phyloP scores from a whole-genome alignment of 768 basidiomycete genomes.

The Phaeotremella skinneri region DNA sequence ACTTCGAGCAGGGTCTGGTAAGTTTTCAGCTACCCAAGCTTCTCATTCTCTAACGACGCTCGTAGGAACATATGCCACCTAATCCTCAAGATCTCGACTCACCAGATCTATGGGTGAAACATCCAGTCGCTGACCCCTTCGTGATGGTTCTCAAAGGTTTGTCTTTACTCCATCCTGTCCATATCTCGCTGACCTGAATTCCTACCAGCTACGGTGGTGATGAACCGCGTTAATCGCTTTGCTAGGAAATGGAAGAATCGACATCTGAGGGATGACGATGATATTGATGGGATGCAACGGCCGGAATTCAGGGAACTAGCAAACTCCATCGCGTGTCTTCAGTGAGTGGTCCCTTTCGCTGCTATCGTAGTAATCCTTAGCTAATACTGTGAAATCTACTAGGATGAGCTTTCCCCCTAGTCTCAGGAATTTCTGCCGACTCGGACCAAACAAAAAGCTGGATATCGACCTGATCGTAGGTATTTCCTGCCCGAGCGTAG shows the following conservation, averaged over 20 bases:
- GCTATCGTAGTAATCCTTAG: background rate
- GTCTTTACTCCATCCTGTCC: background rate
- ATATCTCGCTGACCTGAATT: background rate
- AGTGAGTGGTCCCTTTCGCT: constrained; percentile 22
- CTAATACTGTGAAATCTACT: background rate
- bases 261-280: constrained; percentile 39
- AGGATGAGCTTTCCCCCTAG: constrained; percentile 45
- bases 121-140: constrained; percentile 42
- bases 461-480: constrained; percentile 44
- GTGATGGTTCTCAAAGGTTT: constrained; percentile 35
- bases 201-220: constrained; percentile 24
- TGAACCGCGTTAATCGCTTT: constrained; percentile 37
- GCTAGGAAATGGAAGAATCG: constrained; percentile 45
- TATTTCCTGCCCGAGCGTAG: background rate
- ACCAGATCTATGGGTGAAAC: constrained; percentile 40
- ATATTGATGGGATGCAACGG: constrained; percentile 37
- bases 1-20: constrained; percentile 29
- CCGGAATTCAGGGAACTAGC: constrained; percentile 46
- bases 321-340: constrained; percentile 43
- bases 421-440: constrained; percentile 30
- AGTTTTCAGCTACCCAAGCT: background rate
- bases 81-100: constrained; percentile 47
- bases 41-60: background rate
- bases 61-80: constrained; percentile 23
- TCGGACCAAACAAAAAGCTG: constrained; percentile 22